phyloP scores from a whole-genome alignment of 306 rosid species.

The Casuarina cunninghamiana region DNA sequence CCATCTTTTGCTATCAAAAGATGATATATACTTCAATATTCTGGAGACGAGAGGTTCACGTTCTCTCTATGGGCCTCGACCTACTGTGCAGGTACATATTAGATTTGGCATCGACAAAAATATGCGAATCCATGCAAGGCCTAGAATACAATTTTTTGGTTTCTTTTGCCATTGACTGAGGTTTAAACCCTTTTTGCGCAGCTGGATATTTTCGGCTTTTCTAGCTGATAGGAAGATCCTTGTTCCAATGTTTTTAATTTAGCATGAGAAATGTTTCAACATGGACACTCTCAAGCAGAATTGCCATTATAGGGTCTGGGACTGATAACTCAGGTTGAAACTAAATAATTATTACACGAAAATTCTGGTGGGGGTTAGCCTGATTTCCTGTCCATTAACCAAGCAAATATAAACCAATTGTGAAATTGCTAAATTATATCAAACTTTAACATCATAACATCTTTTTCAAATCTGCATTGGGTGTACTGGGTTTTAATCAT shows the following conservation, averaged over 20 bases:
- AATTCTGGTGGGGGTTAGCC: neutral
- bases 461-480: neutral
- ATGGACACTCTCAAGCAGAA: neutral
- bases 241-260: neutral
- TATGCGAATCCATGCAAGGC: neutral
- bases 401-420: neutral
- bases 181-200: neutral
- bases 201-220: neutral
- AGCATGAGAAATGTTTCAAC: neutral
- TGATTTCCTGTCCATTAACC: neutral
- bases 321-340: neutral
- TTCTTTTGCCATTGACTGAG: neutral
- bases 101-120: constrained; percentile 17
- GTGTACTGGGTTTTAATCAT: neutral
- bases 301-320: neutral
- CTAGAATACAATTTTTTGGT: neutral
- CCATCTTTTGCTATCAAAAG: constrained; percentile 82
- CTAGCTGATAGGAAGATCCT: neutral
- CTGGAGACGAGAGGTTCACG: constrained; percentile 74
- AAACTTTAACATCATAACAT: neutral
- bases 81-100: constrained; percentile 68
- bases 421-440: neutral
- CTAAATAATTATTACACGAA: neutral
- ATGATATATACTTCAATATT: constrained; percentile 81
- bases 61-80: constrained; percentile 79